Base-by-base conservation (phyloP, 768 basidiomycete species). In the Lactarius deliciosus region DNA sequence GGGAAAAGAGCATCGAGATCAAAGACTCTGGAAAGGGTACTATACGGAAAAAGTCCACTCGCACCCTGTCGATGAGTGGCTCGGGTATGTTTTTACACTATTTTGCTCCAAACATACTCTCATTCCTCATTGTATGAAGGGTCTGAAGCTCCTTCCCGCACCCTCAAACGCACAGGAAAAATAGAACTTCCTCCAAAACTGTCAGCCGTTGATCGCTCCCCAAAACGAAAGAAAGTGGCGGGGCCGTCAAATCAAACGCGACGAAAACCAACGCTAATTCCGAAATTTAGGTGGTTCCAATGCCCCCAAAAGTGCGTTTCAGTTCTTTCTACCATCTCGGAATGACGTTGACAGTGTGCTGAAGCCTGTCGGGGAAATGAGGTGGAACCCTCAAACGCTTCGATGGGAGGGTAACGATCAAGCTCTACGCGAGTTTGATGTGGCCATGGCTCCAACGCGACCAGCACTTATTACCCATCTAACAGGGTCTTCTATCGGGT, bases 381-480 rank as follows among this genome's bases (percentile, higher is more conserved):
- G 86, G 73, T 99, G 94, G 92, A 98, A 99, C 77, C 96, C 96
- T 47, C 80, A 78, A 20, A 87, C 87, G 2, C 84, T 91, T 18
- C 89, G 93, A 41, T 99, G 96, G 96, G 96, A 99, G 81, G 96
- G 96, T 61, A 98, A 99, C 76, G 96, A 99, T 69, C 88, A 91
- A 65, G 86, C 87, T 18, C 82, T 98, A 36, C 88, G 91, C 65
- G 95, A 94, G 63, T 99, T 98, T 75, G 96, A 98, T 60, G 78
- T 79, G 20, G 88, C 84, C 18, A 84, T 91, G 57, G 86, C 90
- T 15, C 93, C 94, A 4, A 89, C 89, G 16, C 89, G 96, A 32
- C 96, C 96, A 8, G 96, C 96, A 18, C 86, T 99, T 62, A 99
- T 99, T 74, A 94, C 96, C 0, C 95, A 96, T 72, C 83, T 94